A percentile compares a stretch with the other conserved stretches of the same genome.
Evolutionary conservation across 805 yeast genomes (phyloP).

Genomic region (Schizosaccharomyces japonicus): DNA sequence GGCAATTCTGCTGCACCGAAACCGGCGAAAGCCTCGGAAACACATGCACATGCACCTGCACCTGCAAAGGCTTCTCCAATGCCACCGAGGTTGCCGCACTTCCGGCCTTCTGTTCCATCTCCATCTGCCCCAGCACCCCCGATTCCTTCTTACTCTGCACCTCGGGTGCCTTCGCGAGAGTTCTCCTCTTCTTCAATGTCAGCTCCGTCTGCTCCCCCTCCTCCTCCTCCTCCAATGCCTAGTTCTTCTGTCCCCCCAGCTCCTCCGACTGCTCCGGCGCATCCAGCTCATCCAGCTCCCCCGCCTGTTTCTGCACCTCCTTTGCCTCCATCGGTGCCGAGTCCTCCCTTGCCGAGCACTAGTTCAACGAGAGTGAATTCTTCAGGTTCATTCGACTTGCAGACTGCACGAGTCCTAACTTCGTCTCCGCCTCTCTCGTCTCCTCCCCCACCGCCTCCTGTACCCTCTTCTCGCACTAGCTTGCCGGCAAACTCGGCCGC

Average conservation of each 20-base stretch:
- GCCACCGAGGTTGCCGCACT: conserved; percentile 14
- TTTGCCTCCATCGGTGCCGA: conserved; percentile 11
- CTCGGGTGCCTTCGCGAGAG: conserved; percentile 14
- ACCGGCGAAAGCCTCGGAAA: neutral
- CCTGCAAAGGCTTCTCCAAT: conserved; percentile 6
- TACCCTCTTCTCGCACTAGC: neutral
- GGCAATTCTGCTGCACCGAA: conserved; percentile 12
- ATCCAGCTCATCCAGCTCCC: conserved; percentile 8
- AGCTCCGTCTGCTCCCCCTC: conserved; percentile 7
- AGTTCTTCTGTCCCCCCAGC: conserved; percentile 11
- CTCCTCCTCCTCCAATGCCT: too few species aligned
- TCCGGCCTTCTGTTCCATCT: conserved; percentile 8
- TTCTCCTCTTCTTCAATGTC: conserved; percentile 12
- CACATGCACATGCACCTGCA: conserved; percentile 2
- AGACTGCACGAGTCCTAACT: neutral
- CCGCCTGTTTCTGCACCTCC: conserved; percentile 14
- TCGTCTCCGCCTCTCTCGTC: neutral
- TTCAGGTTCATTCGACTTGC: too few species aligned
- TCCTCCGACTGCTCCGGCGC: conserved; percentile 9
- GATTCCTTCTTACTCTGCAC: conserved; percentile 13
- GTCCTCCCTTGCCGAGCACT: conserved; percentile 12
- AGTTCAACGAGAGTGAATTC: too few species aligned
- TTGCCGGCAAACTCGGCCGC: neutral
- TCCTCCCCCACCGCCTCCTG: neutral
- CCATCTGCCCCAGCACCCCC: conserved; percentile 15